Base-by-base conservation (phyloP, 805 yeast species). In the Dipodascopsis uninucleata region DNA sequence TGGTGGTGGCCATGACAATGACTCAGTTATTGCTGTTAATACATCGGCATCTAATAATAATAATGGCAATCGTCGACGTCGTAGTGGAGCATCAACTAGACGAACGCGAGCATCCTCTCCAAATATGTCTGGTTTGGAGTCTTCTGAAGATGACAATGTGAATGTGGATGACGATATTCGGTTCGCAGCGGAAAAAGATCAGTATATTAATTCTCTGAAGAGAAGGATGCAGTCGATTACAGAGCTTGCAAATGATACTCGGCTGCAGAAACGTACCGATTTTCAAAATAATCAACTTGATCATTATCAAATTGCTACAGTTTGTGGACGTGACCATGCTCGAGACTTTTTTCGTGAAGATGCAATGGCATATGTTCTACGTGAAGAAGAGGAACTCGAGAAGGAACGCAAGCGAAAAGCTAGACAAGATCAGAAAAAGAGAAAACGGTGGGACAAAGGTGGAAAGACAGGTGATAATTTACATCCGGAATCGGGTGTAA, bases 311-410 rank as follows among this genome's bases (percentile, higher is more conserved):
- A 10, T 5, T 3, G 45, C 47, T 16, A 36, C 52, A 3, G 5
- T 14, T 18, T 48, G 45, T 14, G 55, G 53, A 2, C 53, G 53
- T 25, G 40, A 35, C 5, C 55, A 50, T 29, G 55, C 53, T 3
- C 21, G 24, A 5, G 28, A 33, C 26, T 41, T 33, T 24, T 52
- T 51, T 28, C 52, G 36, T 20, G 52, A 47, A 31, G 52, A 46
- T 26, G 56, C 56, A 3, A 39, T 50, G 48, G 54, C 41, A 6
- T 20, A 34, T 9, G 56, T 52, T 10, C 20, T 42, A 6, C 41
- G 36, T 31, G 44, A 36, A n/a, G 56, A 52, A 31, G 49, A 48
- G 12, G 52, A 45, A 14, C 33, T 22, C 7, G 54, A 46, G 24
- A 43, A 45, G 18, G 52, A 52, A 25, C 48, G 56, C 17, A 24